Evolutionary conservation across 2,329 filamentous ascomycete species (phyloP), one percentile per base, ranked within the genome.

Genomic region (Xylariaceae sp.): DNA sequence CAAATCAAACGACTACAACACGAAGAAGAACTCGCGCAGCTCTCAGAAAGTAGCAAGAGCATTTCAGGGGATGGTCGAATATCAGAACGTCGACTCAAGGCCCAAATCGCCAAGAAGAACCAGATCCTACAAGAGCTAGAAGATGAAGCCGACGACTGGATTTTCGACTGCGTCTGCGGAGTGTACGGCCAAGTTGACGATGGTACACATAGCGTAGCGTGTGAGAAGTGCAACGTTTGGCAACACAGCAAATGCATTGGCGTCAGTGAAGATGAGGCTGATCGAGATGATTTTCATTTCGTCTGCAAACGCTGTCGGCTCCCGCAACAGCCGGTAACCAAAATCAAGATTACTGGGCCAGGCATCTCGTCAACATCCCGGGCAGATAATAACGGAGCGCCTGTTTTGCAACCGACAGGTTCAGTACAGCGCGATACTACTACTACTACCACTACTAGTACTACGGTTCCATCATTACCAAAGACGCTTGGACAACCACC

Each of bases 171-270:
- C 68, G 80, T 89, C 30, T 99, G 94, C 69, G 92, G 92, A 30
- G 80, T 91, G 27, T 86, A 96, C 70, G 94, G 94, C 27, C 87
- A 95, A 64, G 89, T 96, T 56, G 94, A 99, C 65, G 94, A 97
- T 68, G 94, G 94, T 37, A 87, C 89, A 6, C 91, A 96, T 68
- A 96, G 91, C 68, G 85, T 99, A 60, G 88, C 91, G 31, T 99
- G 94, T 72, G 94, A 99, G 68, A 85, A 80, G 62, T 99, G 94
- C 76, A 95, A 87, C 67, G 86, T 95, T 47, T 99, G 94, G 94
- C 92, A 97, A 69, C 94, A 99, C 68, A 95, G 91, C 76, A 89
- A 88, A 65, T 99, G 94, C 67, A 81, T 96, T 56, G 87, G 86
- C 41, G 88, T 97, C 60, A 80, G 81, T 45, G 82, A 95, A 64